These are phyloP conservation scores for Aquilaria malaccensis DNA, from an alignment of 345 rosid species.

Conservation along the genomic window DNA sequence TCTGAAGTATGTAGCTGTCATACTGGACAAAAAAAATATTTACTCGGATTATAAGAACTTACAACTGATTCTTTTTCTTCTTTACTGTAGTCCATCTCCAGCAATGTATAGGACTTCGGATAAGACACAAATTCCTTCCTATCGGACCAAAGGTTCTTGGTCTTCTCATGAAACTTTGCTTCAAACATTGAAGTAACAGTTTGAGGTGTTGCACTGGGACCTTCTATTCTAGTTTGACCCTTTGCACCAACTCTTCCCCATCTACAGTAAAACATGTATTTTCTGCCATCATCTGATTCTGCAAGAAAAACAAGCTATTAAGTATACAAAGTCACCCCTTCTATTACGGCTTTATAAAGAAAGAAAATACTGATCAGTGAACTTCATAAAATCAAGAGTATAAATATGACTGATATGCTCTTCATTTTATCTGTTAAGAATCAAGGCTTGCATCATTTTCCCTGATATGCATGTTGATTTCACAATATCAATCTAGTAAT, in stretches of 20 bases:
- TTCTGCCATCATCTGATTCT: constrained; percentile 67
- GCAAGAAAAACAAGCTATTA: constrained; percentile 16
- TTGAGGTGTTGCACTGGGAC: constrained; percentile 51
- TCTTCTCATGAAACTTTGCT: constrained; percentile 61
- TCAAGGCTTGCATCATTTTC: neutral
- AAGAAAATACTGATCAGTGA: neutral
- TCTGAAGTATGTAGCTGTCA: neutral
- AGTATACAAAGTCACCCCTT: neutral
- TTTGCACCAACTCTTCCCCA: constrained; percentile 94
- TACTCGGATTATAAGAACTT: constrained; percentile 23
- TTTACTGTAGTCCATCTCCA: constrained; percentile 75
- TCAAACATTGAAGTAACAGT: constrained; percentile 49
- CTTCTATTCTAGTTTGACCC: constrained; percentile 73
- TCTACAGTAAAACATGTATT: constrained; percentile 60
- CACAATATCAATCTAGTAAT: too few species aligned
- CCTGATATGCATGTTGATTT: neutral
- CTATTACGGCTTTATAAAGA: constrained; percentile 2
- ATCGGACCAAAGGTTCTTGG: constrained; percentile 53
- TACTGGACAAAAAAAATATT: neutral
- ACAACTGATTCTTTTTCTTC: constrained; percentile 44
- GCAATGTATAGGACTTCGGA: constrained; percentile 61
- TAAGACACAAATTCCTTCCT: constrained; percentile 45
- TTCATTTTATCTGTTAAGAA: neutral
- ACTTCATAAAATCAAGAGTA: neutral
- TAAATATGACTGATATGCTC: too few species aligned